Conservation (phyloP, 495 filamentous ascomycete genomes). For the Chaetomium cochliodes region DNA sequence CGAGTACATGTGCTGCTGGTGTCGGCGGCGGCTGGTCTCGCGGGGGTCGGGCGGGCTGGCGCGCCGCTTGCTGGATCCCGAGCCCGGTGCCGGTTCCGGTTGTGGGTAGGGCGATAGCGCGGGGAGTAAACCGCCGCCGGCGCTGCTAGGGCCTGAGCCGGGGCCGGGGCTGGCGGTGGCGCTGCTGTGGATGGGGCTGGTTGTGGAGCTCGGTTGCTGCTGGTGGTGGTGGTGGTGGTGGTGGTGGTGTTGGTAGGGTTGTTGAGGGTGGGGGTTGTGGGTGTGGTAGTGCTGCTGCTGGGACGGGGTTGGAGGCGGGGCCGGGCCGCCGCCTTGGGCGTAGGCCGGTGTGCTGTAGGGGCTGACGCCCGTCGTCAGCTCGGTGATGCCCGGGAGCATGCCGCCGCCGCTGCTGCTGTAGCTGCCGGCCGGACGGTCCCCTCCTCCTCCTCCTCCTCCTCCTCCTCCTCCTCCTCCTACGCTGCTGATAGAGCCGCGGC, state of each 20-base stretch:
- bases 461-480: no score
- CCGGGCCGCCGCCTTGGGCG: neutral
- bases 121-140: slow-evolving; percentile 28
- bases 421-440: neutral
- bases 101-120: slow-evolving; percentile 39
- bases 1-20: slow-evolving; percentile 40
- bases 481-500: no score
- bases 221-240: neutral
- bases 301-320: no score
- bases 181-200: slow-evolving; percentile 39
- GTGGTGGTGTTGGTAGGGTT: neutral
- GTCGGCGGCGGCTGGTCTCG: slow-evolving; percentile 47
- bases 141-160: neutral
- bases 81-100: neutral
- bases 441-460: no score
- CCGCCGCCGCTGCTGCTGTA: slow-evolving; percentile 15
- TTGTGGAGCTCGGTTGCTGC: neutral
- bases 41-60: slow-evolving; percentile 43
- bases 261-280: slow-evolving; percentile 25
- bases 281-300: neutral
- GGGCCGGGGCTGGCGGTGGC: slow-evolving; percentile 29
- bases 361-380: slow-evolving; percentile 56
- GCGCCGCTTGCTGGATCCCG: slow-evolving; percentile 35
- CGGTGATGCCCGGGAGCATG: slow-evolving; percentile 49
- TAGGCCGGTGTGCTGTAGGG: slow-evolving; percentile 56